Conservation (phyloP, 2,329 filamentous ascomycete genomes). For the Colletotrichum somersetense region DNA sequence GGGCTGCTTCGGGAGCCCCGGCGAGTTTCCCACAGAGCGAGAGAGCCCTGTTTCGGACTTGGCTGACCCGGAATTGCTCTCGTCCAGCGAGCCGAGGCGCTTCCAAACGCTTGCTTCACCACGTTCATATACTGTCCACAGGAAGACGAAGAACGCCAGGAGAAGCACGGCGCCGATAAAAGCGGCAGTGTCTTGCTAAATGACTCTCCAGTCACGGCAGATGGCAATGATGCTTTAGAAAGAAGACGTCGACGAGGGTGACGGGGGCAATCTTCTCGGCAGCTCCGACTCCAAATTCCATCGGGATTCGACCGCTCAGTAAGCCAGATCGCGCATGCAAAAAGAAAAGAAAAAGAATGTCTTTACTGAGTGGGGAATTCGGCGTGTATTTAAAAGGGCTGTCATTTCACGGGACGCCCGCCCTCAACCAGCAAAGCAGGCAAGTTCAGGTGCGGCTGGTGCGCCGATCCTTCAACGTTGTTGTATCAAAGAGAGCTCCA, state of each 20-base stretch:
- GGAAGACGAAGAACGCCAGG: constrained; percentile 65
- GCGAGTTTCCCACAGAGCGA: constrained; percentile 2
- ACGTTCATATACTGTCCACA: constrained; percentile 67
- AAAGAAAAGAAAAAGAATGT: constrained; percentile 49
- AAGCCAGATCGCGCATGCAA: constrained; percentile 56
- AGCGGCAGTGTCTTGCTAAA: constrained; percentile 65
- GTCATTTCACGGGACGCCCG: constrained; percentile 19
- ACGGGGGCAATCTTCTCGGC: constrained; percentile 63
- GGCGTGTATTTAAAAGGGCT: constrained; percentile 13
- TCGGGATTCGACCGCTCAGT: constrained; percentile 61
- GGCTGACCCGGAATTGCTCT: constrained; percentile 31
- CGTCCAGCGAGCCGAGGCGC: constrained; percentile 22
- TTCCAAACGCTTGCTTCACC: constrained; percentile 29
- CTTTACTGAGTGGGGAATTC: not conserved
- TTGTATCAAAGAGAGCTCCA: constrained; percentile 22
- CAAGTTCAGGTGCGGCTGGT: constrained; percentile 24
- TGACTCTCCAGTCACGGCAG: constrained; percentile 61
- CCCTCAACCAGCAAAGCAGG: constrained; percentile 25
- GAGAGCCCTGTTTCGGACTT: constrained; percentile 42
- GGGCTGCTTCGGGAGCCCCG: constrained; percentile 33
- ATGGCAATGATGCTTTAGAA: constrained; percentile 66
- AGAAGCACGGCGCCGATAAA: constrained; percentile 63
- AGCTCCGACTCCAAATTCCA: constrained; percentile 66
- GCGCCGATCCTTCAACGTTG: constrained; percentile 31
- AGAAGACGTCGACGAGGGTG: constrained; percentile 68